phyloP scores from a whole-genome alignment of 495 filamentous ascomycete genomes.

The Lasiosphaeria hispida region DNA sequence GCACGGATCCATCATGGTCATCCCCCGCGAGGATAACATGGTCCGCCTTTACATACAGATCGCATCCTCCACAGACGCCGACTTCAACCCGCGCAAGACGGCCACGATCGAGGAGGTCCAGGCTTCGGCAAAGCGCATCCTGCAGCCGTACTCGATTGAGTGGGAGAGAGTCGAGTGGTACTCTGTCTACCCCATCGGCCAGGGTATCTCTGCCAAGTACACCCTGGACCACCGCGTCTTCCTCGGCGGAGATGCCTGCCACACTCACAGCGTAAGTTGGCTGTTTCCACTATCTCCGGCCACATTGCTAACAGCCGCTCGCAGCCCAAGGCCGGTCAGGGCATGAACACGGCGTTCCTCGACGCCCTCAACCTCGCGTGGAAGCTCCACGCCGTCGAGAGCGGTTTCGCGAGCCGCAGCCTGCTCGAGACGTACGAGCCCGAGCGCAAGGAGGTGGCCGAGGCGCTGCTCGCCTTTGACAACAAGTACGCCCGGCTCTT shows the following conservation, averaged over 20 bases:
- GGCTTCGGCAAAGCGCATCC: slow-evolving; percentile 60
- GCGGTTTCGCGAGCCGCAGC: slow-evolving; percentile 54
- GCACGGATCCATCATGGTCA: slow-evolving; percentile 71
- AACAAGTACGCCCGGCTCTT: slow-evolving; percentile 68
- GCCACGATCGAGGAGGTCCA: slow-evolving; percentile 68
- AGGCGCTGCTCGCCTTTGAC: slow-evolving; percentile 72
- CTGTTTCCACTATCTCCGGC: neutral
- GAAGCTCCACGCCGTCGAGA: slow-evolving; percentile 74
- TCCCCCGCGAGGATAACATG: slow-evolving; percentile 72
- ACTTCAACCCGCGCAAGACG: slow-evolving; percentile 59
- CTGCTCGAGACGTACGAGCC: slow-evolving; percentile 69
- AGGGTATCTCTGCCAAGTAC: slow-evolving; percentile 68
- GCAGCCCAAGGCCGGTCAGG: slow-evolving; percentile 76
- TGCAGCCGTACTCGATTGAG: slow-evolving; percentile 64
- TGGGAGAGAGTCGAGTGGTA: slow-evolving; percentile 72
- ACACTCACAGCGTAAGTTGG: slow-evolving; percentile 67
- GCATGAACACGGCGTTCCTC: slow-evolving; percentile 82
- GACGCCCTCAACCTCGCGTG: slow-evolving; percentile 81
- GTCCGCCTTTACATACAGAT: slow-evolving; percentile 76
- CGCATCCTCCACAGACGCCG: slow-evolving; percentile 61
- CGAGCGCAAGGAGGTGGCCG: slow-evolving; percentile 68
- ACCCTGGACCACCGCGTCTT: slow-evolving; percentile 68
- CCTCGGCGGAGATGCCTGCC: slow-evolving; percentile 76
- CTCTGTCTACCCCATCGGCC: slow-evolving; percentile 69
- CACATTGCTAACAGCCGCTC: neutral